Conservation (phyloP, 805 yeast genomes). For the Candida sithepensis region DNA sequence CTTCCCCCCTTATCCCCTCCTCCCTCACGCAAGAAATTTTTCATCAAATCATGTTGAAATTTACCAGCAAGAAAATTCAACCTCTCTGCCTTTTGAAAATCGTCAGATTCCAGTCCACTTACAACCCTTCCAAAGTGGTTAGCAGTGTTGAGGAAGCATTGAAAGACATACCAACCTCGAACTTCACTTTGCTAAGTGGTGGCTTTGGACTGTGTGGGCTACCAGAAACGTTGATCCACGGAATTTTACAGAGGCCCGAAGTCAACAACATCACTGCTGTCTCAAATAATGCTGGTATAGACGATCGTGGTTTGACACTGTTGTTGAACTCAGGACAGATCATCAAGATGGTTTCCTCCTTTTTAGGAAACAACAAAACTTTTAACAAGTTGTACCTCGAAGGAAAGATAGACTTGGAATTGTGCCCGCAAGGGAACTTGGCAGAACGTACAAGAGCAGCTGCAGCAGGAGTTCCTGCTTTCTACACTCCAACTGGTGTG, state of each 20-base stretch:
- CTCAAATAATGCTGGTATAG: slow-evolving; percentile 48
- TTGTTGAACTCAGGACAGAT: slow-evolving; percentile 41
- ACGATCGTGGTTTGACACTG: slow-evolving; percentile 40
- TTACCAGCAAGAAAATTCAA: background rate
- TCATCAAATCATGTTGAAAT: no score
- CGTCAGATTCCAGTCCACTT: background rate
- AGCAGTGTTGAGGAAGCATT: slow-evolving; percentile 30
- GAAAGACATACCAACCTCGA: slow-evolving; percentile 25
- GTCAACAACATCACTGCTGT: slow-evolving; percentile 39
- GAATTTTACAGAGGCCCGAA: slow-evolving; percentile 30
- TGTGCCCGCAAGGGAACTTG: slow-evolving; percentile 50
- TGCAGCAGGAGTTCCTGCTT: slow-evolving; percentile 47
- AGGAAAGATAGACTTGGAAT: slow-evolving; percentile 43
- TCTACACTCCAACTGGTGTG: slow-evolving; percentile 47
- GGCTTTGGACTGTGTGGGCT: slow-evolving; percentile 49
- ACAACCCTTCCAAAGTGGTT: slow-evolving; percentile 10
- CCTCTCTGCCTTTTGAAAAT: no score
- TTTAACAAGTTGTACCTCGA: slow-evolving; percentile 38
- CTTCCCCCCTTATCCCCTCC: no score
- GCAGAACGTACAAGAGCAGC: slow-evolving; percentile 48
- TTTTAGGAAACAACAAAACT: slow-evolving; percentile 41
- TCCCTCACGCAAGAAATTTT: no score
- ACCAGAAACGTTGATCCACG: slow-evolving; percentile 42
- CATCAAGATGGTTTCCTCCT: slow-evolving; percentile 42
- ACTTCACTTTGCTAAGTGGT: slow-evolving; percentile 39